A percentile compares a stretch with the other conserved stretches of the same genome.
phyloP scores from a whole-genome alignment of 768 basidiomycete genomes.

The Pleurotus citrinopileatus region DNA sequence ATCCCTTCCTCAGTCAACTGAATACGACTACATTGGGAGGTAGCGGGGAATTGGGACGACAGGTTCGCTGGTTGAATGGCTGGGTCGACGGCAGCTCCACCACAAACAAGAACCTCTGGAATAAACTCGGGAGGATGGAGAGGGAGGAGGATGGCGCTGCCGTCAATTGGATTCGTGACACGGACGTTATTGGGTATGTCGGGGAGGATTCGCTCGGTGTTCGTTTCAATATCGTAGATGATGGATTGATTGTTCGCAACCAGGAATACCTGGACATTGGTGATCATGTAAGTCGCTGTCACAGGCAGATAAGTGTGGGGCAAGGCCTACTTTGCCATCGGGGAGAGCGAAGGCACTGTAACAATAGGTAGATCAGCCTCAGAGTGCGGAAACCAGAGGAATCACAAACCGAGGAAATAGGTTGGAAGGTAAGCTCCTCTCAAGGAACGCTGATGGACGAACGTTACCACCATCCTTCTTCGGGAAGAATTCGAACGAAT shows the following conservation, averaged over 20 bases:
- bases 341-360: slow-evolving; percentile 15
- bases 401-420: slow-evolving; percentile 18
- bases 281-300: not conserved
- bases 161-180: slow-evolving; percentile 27
- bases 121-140: slow-evolving; percentile 25
- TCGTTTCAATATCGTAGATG: slow-evolving; percentile 27
- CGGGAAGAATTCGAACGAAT: slow-evolving; percentile 21
- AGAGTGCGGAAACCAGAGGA: too few relatives aligned
- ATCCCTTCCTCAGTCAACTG: slow-evolving; percentile 27
- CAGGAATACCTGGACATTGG: slow-evolving; percentile 20
- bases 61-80: slow-evolving; percentile 13
- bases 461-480: slow-evolving; percentile 16
- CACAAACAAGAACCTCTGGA: slow-evolving; percentile 28
- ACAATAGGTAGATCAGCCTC: too few relatives aligned
- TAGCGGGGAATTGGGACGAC: slow-evolving; percentile 23
- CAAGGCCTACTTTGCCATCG: slow-evolving; percentile 16
- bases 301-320: too few relatives aligned
- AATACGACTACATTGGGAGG: slow-evolving; percentile 32
- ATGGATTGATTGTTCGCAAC: slow-evolving; percentile 18
- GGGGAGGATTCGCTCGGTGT: slow-evolving; percentile 31
- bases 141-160: slow-evolving; percentile 25
- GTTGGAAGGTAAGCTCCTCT: slow-evolving; percentile 16
- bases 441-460: slow-evolving; percentile 16
- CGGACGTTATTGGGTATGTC: slow-evolving; percentile 34
- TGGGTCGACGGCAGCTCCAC: slow-evolving; percentile 20